Evolutionary conservation across 345 rosid species (phyloP), one percentile per base, ranked within the genome.

Genomic region (Chamaenerion angustifolium): DNA sequence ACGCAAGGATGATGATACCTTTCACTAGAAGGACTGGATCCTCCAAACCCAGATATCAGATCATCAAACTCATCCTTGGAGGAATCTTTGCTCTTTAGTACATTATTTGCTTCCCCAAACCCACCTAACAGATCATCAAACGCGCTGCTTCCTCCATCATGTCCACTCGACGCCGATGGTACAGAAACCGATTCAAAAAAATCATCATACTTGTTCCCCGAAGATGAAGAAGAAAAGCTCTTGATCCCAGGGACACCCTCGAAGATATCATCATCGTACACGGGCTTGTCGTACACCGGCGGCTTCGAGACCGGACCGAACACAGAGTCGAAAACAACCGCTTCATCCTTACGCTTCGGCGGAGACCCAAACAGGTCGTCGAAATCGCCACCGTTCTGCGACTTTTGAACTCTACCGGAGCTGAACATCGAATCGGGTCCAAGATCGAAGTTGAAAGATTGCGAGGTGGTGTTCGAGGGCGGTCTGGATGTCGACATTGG

Each of bases 241-340:
- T 65, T 75, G 47, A 75, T 12, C 56, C 80, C 79, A 2, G 76
- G 69, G 55, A 71, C 57, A 6, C 76, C 76, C 15, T 62, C 60
- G 23, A 71, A 75, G 11, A 75, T 57, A 56, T 75, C 80, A 8
- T 75, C 76, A 16, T 75, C 80, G 53, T 71, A 74, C 11, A 73
- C 70, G 2, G 78, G 78, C 65, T 61, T 67, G 45, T 73, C 78
- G 40, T 51, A 74, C 11, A 70, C 68, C 49, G 79, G 70, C 48
- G 73, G 35, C 42, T 65, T 62, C 27, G 68, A 61, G 19, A 57
- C 57, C 44, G 54, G 27, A 42, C 56, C 56, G 51, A 64, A 74
- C 47, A 70, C 49, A 10, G 75, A 60, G 42, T 69, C 72, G 43
- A 63, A 67, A 61, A 66, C 68, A 25, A 61, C 37, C 7, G 7